Evolutionary conservation across 208 protist species (phyloP).

Genomic region (Trypanosoma vivax): DNA sequence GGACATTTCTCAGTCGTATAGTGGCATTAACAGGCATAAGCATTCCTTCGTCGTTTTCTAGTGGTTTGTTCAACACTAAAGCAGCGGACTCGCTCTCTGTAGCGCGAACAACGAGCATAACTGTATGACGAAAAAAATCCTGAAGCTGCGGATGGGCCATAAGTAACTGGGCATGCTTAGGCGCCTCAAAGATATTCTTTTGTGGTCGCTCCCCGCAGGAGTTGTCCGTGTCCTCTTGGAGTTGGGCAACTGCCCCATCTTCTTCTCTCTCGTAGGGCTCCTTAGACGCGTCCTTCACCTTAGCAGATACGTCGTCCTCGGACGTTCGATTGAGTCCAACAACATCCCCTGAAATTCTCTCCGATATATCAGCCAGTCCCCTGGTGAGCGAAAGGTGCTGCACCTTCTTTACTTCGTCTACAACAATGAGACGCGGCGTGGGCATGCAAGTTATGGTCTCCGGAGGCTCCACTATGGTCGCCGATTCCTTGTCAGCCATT

Average conservation of each 20-base stretch:
- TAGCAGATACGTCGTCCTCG: conserved; percentile 8
- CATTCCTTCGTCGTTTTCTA: conserved; percentile 43
- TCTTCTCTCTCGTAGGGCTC: conserved; percentile 10
- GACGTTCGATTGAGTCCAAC: conserved; percentile 2
- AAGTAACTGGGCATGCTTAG: conserved; percentile 57
- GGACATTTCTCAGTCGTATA: conserved; percentile 37
- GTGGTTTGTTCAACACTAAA: conserved; percentile 66
- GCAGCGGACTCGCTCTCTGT: conserved; percentile 55
- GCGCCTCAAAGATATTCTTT: conserved; percentile 16
- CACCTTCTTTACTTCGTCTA: conserved; percentile 28
- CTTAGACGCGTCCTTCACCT: conserved; percentile 8
- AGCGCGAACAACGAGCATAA: conserved; percentile 62
- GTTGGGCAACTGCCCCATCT: conserved; percentile 2
- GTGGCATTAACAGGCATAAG: conserved; percentile 39
- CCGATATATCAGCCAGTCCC: conserved; percentile 37
- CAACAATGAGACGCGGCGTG: conserved; percentile 26
- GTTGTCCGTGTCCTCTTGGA: not conserved
- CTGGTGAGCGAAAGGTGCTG: conserved; percentile 43
- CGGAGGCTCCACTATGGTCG: not conserved
- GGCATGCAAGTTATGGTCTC: conserved; percentile 5
- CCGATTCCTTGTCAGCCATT: conserved; percentile 8
- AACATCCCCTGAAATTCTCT: conserved; percentile 17
- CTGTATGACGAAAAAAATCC: conserved; percentile 61
- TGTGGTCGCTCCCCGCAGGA: not conserved
- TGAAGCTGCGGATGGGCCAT: conserved; percentile 60